Base-by-base conservation (phyloP, 148 eudicot species). In the Gaultheria prostrata region DNA sequence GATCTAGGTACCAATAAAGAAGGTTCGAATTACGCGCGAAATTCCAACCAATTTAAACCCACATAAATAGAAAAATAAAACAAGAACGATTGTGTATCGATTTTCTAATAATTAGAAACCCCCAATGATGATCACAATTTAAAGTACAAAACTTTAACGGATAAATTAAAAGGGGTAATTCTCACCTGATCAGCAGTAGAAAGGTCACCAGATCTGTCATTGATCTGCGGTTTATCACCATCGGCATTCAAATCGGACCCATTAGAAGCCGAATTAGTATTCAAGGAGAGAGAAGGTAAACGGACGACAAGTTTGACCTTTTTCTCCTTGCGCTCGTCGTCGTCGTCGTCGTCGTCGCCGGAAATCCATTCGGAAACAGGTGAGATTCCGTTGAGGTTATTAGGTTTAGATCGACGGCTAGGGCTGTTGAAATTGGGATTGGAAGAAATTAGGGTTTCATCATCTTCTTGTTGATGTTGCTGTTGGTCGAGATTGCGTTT, bases 291-390 rank as follows among this genome's bases (percentile, higher is more conserved):
- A 24, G 86, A 83, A n/a, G 97, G 95, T 73, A 92, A 79, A 20
- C 90, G 85, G 8, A 84, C 90, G 20, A 94, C 95, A 49, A 92
- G 90, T 82, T 89, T 93, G 72, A 90, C 92, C 85, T 94, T 94
- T 85, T 94, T 94, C 92, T 90, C 83, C 77, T 83, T 84, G 39
- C 95, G 70, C 83, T 94, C 94, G 77, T 91, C 95, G 39, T 92
- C 95, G 65, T 90, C 93, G 70, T 87, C 91, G n/a, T n/a, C n/a
- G 51, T 81, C 87, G 0, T 45, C 84, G 51, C 67, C 67, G 30
- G 48, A 46, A 21, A 70, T 50, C 48, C 48, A 50, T 49, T 82
- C 81, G 56, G 86, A 51, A 78, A 77, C 65, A 81, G 89, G 86
- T 15, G 82, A 48, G 75, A 71, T 75, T 78, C 61, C 46, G 78